Evolutionary conservation across 2,329 filamentous ascomycete species (phyloP).

Genomic region (Hirsutella rhossiliensis): DNA sequence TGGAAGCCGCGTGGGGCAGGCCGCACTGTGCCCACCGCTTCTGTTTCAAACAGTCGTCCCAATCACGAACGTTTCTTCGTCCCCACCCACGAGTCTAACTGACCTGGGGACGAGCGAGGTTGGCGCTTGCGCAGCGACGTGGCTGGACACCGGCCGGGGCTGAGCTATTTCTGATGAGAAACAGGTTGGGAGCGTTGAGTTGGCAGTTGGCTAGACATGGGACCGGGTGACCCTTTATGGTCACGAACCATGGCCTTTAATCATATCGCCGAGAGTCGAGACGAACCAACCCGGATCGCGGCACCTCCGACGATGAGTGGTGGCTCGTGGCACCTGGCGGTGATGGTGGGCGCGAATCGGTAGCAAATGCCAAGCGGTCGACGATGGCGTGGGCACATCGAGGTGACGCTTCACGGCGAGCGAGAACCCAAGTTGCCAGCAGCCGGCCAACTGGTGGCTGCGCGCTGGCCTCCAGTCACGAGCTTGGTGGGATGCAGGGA

Average conservation of each 20-base stretch:
- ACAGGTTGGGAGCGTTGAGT: neutral
- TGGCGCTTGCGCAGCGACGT: neutral
- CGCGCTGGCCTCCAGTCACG: constrained; percentile 1
- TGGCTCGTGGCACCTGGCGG: too few relatives aligned
- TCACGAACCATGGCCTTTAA: too few relatives aligned
- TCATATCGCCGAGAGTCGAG: too few relatives aligned
- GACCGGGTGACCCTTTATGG: neutral
- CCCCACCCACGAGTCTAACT: neutral
- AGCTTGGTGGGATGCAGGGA: constrained; percentile 1
- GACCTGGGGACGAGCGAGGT: neutral
- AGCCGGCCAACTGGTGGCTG: neutral
- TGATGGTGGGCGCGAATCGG: too few relatives aligned
- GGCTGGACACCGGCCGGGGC: constrained; percentile 1
- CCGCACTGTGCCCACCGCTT: constrained; percentile 1
- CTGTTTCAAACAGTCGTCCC: neutral
- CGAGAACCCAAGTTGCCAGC: neutral
- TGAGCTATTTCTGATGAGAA: neutral
- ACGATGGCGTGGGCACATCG: too few relatives aligned
- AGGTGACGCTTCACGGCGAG: too few relatives aligned
- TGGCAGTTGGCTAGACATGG: neutral
- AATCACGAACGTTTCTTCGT: neutral
- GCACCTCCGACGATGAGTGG: too few relatives aligned
- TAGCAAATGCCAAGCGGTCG: too few relatives aligned
- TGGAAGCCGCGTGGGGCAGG: neutral
- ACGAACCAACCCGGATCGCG: too few relatives aligned